A percentile compares a stretch with the other conserved stretches of the same genome.
phyloP scores from a whole-genome alignment of 305 asterid genomes.

The Fraxinus albicans region DNA sequence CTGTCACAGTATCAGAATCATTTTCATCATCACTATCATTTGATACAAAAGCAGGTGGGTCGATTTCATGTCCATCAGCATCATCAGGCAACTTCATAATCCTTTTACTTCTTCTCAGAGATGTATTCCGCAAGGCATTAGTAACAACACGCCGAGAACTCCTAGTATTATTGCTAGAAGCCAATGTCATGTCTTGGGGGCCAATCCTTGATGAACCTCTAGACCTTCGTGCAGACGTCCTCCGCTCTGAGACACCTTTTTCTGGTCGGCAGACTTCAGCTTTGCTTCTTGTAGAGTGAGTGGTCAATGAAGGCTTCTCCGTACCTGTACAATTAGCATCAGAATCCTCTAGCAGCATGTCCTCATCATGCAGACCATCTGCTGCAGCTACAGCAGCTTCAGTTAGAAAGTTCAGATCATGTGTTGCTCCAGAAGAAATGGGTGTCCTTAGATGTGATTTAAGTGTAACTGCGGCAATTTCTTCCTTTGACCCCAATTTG shows the following conservation, averaged over 20 bases:
- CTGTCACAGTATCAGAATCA: constrained; percentile 63
- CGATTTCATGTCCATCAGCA: constrained; percentile 49
- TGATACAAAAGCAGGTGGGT: constrained; percentile 52
- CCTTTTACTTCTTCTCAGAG: constrained; percentile 64
- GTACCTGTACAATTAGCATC: constrained; percentile 33
- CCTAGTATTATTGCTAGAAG: constrained; percentile 36
- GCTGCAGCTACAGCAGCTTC: constrained; percentile 54
- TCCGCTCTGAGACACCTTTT: constrained; percentile 36
- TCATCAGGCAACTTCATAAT: constrained; percentile 57
- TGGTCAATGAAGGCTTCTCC: constrained; percentile 34
- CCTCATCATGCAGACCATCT: constrained; percentile 43
- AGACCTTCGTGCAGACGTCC: constrained; percentile 53
- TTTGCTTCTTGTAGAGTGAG: constrained; percentile 53
- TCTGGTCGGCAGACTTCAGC: constrained; percentile 40
- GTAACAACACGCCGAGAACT: constrained; percentile 36
- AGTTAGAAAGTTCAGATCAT: constrained; percentile 47
- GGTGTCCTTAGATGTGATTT: constrained; percentile 26
- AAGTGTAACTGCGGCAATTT: constrained; percentile 31
- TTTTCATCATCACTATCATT: constrained; percentile 62
- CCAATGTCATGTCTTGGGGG: constrained; percentile 35
- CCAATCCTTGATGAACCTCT: constrained; percentile 61
- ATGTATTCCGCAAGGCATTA: constrained; percentile 42
- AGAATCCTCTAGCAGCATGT: constrained; percentile 42
- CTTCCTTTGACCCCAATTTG: constrained; percentile 40
- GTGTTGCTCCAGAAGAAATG: constrained; percentile 33